phyloP scores from a whole-genome alignment of 768 basidiomycete species.

The Pleurotus salmoneostramineus region DNA sequence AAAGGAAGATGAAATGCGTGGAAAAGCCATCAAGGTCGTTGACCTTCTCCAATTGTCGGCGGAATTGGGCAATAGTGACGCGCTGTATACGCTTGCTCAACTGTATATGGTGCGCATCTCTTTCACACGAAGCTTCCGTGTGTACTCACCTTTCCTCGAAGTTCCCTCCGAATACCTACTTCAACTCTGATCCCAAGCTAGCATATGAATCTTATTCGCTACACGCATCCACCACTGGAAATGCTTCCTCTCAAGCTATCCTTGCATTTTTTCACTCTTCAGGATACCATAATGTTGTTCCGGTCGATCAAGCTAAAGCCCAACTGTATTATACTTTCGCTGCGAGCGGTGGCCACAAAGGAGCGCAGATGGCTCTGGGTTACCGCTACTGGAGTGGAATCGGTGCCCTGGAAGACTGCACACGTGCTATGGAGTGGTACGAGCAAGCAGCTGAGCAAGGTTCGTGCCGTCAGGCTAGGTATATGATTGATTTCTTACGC shows the following conservation, averaged over 20 bases:
- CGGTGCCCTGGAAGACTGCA: slow-evolving; percentile 83
- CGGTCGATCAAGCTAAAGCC: slow-evolving; percentile 73
- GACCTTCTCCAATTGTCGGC: slow-evolving; percentile 79
- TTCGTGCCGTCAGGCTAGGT: slow-evolving; percentile 21
- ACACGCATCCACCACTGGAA: slow-evolving; percentile 71
- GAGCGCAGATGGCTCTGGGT: slow-evolving; percentile 89
- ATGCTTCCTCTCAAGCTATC: slow-evolving; percentile 82
- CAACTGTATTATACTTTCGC: slow-evolving; percentile 94
- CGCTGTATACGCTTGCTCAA: slow-evolving; percentile 62
- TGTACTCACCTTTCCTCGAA: slow-evolving; percentile 19
- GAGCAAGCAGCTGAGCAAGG: slow-evolving; percentile 85
- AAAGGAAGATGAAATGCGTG: slow-evolving; percentile 62
- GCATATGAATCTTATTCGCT: slow-evolving; percentile 61
- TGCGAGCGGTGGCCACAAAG: slow-evolving; percentile 81
- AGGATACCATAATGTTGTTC: slow-evolving; percentile 65
- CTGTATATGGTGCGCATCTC: slow-evolving; percentile 55
- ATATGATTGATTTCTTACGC: background rate
- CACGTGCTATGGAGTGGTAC: slow-evolving; percentile 84
- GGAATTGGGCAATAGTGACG: slow-evolving; percentile 73
- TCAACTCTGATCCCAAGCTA: slow-evolving; percentile 53
- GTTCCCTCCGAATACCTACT: slow-evolving; percentile 74
- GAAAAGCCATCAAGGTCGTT: slow-evolving; percentile 77
- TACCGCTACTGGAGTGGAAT: slow-evolving; percentile 97
- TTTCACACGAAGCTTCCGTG: background rate
- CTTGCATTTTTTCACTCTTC: slow-evolving; percentile 89